Base-by-base conservation (phyloP, 164 flowering plant genomes). In the Houttuynia cordata region DNA sequence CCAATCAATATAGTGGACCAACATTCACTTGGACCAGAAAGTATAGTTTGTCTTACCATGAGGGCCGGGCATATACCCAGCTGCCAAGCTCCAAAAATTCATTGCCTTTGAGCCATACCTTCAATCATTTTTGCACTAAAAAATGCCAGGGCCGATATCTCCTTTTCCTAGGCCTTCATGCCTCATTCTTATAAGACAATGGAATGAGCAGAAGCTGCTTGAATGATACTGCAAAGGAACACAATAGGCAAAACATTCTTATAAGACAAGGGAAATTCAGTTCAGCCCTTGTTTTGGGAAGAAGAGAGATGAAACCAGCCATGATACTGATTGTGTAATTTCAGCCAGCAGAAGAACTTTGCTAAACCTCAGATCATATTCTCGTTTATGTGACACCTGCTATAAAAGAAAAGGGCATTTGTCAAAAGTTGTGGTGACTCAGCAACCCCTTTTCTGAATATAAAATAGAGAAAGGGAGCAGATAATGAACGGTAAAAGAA, bases 51-150 rank as follows among this genome's bases (percentile, higher is more conserved):
- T 10, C 17, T 14, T 17, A 45, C 49, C 49, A 30, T 30, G 4
- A 30, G 37, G 37, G n/a, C n/a, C n/a, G n/a, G n/a, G n/a, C n/a
- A n/a, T 76, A 79, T 80, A 41, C 97, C 96, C 8, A 93, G 75
- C 69, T 84, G 96, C 23, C 96, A 84, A 12, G 96, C 93, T 18
- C 96, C 93, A 61, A 93, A 93, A 24, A 89, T 83, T 97, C 98
- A n/a, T n/a, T n/a, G n/a, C n/a, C n/a, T n/a, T n/a, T n/a, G n/a
- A n/a, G n/a, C n/a, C n/a, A 93, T 73, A 25, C 82, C 86, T 80
- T 93, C 96, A 8, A 93, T 71, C 67, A 81, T 75, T 75, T 87
- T 93, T 49, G 97, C 91, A 54, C 82, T 70, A 22, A 89, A 69
- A 61, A 93, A 93, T 22, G 76, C 91, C 14, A 86, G 53, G 34